Percentiles rank a stretch among this genome's conserved stretches.
These are phyloP conservation scores for Nicotiana benthamiana DNA, from an alignment of 257 asterid genomes.

Conservation along the genomic window DNA sequence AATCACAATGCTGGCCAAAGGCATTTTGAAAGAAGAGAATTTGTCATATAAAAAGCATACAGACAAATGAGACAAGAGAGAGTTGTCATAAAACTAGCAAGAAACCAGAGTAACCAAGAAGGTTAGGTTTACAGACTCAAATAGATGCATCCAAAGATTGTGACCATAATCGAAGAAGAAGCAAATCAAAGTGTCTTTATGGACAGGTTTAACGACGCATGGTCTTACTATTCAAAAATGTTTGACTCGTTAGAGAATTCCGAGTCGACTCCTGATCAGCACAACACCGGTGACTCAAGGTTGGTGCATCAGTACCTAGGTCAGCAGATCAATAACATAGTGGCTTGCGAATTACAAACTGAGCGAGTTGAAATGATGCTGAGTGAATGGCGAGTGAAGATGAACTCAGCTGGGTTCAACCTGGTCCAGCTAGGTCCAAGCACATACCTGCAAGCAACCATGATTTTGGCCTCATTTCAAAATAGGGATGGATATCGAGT, in stretches of 20 bases:
- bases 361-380: not conserved
- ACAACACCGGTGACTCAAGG: not conserved
- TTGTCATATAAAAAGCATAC: too few relatives aligned
- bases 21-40: too few relatives aligned
- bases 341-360: not conserved
- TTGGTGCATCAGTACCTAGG: not conserved
- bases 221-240: conserved; percentile 7
- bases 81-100: too few relatives aligned
- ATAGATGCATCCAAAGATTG: not conserved
- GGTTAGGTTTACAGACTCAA: not conserved
- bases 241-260: conserved; percentile 9
- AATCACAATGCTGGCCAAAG: too few relatives aligned
- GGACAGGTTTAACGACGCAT: conserved; percentile 7
- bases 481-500: conserved; percentile 7
- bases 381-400: conserved; percentile 8
- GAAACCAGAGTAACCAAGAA: too few relatives aligned
- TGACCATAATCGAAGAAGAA: conserved; percentile 3
- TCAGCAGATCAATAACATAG: conserved; percentile 8
- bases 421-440: not conserved
- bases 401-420: conserved; percentile 5
- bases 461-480: not conserved
- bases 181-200: not conserved
- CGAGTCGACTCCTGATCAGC: not conserved
- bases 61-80: too few relatives aligned
- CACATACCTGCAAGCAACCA: conserved; percentile 6